Evolutionary conservation across 2,329 filamentous ascomycete species (phyloP).

Genomic region (Microthyrium microscopicum): DNA sequence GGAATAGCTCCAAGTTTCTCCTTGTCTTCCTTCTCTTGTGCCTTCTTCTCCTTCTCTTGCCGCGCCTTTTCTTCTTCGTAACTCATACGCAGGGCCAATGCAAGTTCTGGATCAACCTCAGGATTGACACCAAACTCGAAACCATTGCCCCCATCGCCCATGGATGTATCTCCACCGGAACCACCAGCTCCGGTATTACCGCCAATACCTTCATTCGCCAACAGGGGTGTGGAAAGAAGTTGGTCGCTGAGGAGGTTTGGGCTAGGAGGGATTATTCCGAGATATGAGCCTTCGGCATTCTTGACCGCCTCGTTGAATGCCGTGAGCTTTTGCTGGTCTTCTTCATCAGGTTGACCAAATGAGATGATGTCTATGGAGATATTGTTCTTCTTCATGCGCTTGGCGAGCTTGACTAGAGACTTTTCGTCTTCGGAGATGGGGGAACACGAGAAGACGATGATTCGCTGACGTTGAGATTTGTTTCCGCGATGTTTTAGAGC

Average conservation of each 20-base stretch:
- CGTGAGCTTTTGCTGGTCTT: conserved; percentile 75
- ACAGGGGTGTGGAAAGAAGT: conserved; percentile 74
- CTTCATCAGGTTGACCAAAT: conserved; percentile 84
- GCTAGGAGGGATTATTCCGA: conserved; percentile 80
- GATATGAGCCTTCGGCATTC: conserved; percentile 74
- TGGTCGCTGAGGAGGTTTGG: conserved; percentile 86
- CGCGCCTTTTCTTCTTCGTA: conserved; percentile 96
- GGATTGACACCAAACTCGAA: conserved; percentile 88
- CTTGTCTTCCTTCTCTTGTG: conserved; percentile 55
- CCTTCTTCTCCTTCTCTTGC: conserved; percentile 69
- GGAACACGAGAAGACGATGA: conserved; percentile 94
- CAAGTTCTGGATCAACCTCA: conserved; percentile 79
- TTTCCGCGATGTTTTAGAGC: conserved; percentile 97
- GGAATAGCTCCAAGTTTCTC: conserved; percentile 65
- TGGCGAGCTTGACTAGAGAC: conserved; percentile 72
- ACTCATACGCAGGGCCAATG: conserved; percentile 87
- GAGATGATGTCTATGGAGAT: conserved; percentile 88
- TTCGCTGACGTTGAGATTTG: conserved; percentile 88
- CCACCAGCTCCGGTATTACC: conserved; percentile 26
- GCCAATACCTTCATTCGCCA: conserved; percentile 61
- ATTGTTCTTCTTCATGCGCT: conserved; percentile 98
- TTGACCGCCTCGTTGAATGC: conserved; percentile 91
- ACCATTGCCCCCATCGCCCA: conserved; percentile 40
- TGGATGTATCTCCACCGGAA: conserved; percentile 25
- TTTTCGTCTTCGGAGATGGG: conserved; percentile 82